Base-by-base conservation (phyloP, 2,329 filamentous ascomycete species). In the Cladophialophora immunda region DNA sequence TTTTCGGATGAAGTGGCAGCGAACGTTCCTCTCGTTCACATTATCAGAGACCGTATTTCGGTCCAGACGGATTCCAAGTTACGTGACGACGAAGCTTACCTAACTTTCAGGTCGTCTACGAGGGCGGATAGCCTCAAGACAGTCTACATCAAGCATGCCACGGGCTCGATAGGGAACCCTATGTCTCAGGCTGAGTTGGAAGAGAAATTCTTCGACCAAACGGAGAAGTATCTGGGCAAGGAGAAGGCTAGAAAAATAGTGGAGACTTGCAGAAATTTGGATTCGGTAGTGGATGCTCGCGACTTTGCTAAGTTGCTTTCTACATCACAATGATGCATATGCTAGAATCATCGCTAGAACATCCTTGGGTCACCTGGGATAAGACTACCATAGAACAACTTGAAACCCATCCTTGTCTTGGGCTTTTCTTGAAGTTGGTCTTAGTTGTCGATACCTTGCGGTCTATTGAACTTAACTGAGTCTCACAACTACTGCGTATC, bases 1-100 rank as follows among this genome's bases (percentile, higher is more conserved):
- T 87, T 85, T 73, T 81, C 81, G 6, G 81, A 86, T 69, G 69
- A 74, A 0, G 77, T 83, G 1, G 83, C 41, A 15, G 15, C 41
- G 5, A 22, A 47, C 19, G 41, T 5, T n/a, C 41, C 41, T n/a
- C 41, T 47, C 41, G 41, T 47, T 22, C 41, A 47, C 41, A 47
- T 4, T 15, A 17, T 47, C 5, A 4, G 41, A 15, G 41, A 47
- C 41, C 41, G 41, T 4, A 15, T 47, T 22, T 47, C 41, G 15
- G 41, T 47, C 17, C 41, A 47, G 41, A 47, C 41, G 13, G 41
- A 47, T 47, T 15, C 41, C 17, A 47, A 22, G 5, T 15, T 47
- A 15, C 41, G 41, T 15, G 41, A 47, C 19, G 41, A 47, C 19
- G 41, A 47, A 47, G 41, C 41, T 22, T 47, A 47, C 19, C 41